Percentiles rank a stretch among this genome's conserved stretches.
Conservation (phyloP, 768 basidiomycete species). For the Trametes punicea region DNA sequence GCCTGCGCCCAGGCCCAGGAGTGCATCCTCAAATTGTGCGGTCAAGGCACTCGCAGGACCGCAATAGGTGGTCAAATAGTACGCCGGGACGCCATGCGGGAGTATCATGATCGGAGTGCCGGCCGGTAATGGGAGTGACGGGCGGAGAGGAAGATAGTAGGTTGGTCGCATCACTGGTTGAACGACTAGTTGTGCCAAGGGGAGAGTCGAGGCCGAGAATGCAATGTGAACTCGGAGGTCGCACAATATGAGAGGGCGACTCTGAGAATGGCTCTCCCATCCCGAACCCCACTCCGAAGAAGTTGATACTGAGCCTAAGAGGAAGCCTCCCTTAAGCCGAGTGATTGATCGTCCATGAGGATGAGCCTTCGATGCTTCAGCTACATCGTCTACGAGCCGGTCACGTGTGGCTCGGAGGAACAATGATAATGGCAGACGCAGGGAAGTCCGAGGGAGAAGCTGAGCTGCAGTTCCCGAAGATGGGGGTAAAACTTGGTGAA, state of each 20-base stretch:
- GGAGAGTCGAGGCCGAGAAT: constrained; percentile 10
- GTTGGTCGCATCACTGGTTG: constrained; percentile 60
- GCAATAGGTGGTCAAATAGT: constrained; percentile 64
- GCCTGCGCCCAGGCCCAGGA: constrained; percentile 60
- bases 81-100: constrained; percentile 70
- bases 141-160: constrained; percentile 49
- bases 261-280: constrained; percentile 55
- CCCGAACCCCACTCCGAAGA: constrained; percentile 60
- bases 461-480: constrained; percentile 16
- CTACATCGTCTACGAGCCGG: constrained; percentile 51
- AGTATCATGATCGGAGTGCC: constrained; percentile 70
- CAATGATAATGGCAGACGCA: constrained; percentile 38
- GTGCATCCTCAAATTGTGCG: constrained; percentile 59
- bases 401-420: constrained; percentile 66
- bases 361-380: constrained; percentile 35
- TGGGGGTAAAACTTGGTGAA: constrained; percentile 19
- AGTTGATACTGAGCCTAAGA: constrained; percentile 45
- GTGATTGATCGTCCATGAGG: constrained; percentile 37
- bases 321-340: constrained; percentile 59
- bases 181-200: constrained; percentile 49
- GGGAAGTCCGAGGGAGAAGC: constrained; percentile 43
- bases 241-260: constrained; percentile 57
- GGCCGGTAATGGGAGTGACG: constrained; percentile 41
- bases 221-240: constrained; percentile 54
- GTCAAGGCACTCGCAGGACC: constrained; percentile 63